A percentile compares a stretch with the other conserved stretches of the same genome.
These are phyloP conservation scores for Eucalyptus grandis DNA, from an alignment of 345 rosid genomes.

Conservation along the genomic window DNA sequence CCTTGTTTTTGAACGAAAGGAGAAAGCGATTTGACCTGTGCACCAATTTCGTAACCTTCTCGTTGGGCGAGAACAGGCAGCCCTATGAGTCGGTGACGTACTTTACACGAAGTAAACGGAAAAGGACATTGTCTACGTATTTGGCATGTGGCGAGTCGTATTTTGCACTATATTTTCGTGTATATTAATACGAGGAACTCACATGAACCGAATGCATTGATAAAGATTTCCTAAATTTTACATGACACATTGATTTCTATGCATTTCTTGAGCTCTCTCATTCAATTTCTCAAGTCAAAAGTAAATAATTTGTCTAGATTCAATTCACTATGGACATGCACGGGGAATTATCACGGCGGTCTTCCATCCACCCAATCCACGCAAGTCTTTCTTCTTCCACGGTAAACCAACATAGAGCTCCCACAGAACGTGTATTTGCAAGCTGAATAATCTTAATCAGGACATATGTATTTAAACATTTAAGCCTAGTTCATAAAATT, in stretches of 20 bases:
- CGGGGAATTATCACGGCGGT: neutral
- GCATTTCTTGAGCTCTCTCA: neutral
- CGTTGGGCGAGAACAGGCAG: neutral
- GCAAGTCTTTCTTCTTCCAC: neutral
- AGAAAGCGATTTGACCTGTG: neutral
- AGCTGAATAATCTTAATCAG: neutral
- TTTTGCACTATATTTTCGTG: neutral
- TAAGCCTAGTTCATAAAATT: neutral
- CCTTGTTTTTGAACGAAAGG: neutral
- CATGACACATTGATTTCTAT: neutral
- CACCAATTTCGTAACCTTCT: neutral
- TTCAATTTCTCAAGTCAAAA: neutral
- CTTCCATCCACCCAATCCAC: neutral
- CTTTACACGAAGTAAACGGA: neutral
- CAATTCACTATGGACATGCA: neutral
- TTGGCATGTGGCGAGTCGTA: neutral
- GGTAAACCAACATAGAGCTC: neutral
- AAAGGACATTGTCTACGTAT: neutral
- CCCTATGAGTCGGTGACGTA: neutral
- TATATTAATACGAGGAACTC: neutral
- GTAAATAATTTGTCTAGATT: neutral
- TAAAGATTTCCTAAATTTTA: neutral
- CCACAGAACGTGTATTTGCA: neutral
- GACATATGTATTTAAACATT: neutral
- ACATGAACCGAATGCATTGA: neutral